phyloP scores from a whole-genome alignment of 805 yeast species.

The Suhomyces emberorum region DNA sequence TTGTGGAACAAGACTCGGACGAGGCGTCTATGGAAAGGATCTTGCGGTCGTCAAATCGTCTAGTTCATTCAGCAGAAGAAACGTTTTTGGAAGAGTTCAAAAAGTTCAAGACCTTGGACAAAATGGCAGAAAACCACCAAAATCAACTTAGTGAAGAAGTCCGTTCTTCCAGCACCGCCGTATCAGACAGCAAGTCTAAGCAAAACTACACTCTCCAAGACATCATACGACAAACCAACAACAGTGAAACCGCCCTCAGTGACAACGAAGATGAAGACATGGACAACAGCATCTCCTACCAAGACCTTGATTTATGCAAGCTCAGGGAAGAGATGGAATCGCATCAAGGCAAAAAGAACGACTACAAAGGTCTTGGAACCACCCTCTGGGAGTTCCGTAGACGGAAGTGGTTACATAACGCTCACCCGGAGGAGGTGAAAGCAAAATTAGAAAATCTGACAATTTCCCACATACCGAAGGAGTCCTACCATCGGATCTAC shows the following conservation, averaged over 20 bases:
- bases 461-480: conserved; percentile 40
- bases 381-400: conserved; percentile 70
- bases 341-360: conserved; percentile 11
- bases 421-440: conserved; percentile 24
- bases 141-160: conserved; percentile 11
- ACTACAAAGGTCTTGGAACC: conserved; percentile 40
- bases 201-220: conserved; percentile 15
- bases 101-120: conserved; percentile 30
- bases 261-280: conserved; percentile 11
- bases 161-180: conserved; percentile 11
- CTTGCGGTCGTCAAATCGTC: conserved; percentile 13
- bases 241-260: conserved; percentile 9
- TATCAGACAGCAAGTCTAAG: conserved; percentile 7
- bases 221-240: conserved; percentile 19
- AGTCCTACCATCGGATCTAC: conserved; percentile 61
- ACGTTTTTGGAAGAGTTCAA: conserved; percentile 31
- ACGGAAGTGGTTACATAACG: conserved; percentile 54
- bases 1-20: conserved; percentile 39
- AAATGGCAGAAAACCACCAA: conserved; percentile 24
- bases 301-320: conserved; percentile 24
- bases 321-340: conserved; percentile 32
- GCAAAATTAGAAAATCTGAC: conserved; percentile 12
- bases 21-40: conserved; percentile 22
- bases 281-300: conserved; percentile 15
- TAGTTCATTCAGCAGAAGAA: conserved; percentile 27